These are phyloP conservation scores for Candida piceae DNA, from an alignment of 805 yeast genomes.

Conservation along the genomic window DNA sequence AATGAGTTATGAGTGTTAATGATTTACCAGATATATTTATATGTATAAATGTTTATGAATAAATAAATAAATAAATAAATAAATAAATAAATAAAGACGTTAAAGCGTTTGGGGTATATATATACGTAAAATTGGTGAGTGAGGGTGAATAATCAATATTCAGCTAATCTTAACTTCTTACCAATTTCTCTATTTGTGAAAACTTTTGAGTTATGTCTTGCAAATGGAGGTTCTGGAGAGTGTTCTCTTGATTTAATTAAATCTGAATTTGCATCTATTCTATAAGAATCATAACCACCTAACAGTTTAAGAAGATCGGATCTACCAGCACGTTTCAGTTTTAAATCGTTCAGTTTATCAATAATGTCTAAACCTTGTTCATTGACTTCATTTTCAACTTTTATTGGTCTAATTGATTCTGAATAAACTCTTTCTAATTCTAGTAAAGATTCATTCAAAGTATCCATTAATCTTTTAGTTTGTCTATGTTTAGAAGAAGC, in stretches of 20 bases:
- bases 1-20: too few relatives aligned
- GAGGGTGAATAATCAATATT: constrained; percentile 45
- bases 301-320: constrained; percentile 37
- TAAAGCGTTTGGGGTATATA: neutral
- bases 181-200: constrained; percentile 49
- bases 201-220: constrained; percentile 17
- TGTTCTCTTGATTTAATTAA: constrained; percentile 51
- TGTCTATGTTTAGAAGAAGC: constrained; percentile 87
- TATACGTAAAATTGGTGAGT: too few relatives aligned
- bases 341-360: constrained; percentile 17
- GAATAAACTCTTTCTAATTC: constrained; percentile 51
- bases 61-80: neutral
- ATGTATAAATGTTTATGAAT: too few relatives aligned
- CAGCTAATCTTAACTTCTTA: constrained; percentile 57
- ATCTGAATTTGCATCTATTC: constrained; percentile 53
- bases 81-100: neutral
- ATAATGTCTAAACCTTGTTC: constrained; percentile 10
- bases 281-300: constrained; percentile 88
- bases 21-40: too few relatives aligned
- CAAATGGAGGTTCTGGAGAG: constrained; percentile 47
- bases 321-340: constrained; percentile 16
- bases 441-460: constrained; percentile 54
- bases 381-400: neutral
- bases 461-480: constrained; percentile 69
- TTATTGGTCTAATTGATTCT: constrained; percentile 24